phyloP scores from a whole-genome alignment of 352 stramenopile species.

The Pythium chondricola region DNA sequence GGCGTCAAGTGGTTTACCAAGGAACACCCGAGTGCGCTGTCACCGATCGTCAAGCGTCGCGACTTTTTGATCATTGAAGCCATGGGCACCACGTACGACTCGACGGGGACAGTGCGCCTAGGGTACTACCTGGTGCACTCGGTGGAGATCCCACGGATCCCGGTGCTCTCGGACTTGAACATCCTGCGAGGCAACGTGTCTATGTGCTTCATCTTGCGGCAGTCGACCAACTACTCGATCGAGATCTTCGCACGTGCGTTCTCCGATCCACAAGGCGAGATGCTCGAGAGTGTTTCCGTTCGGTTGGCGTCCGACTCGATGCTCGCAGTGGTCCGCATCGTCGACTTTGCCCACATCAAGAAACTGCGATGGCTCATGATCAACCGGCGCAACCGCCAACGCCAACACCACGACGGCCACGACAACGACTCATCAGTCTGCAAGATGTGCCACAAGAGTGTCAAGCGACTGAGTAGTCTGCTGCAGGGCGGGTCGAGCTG shows the following conservation, averaged over 20 bases:
- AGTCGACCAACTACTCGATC: conserved; percentile 19
- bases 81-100: conserved; percentile 36
- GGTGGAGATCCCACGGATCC: conserved; percentile 26
- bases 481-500: conserved; percentile 19
- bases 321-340: conserved; percentile 28
- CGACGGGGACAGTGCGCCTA: conserved; percentile 23
- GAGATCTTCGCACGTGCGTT: conserved; percentile 48
- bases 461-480: conserved; percentile 12
- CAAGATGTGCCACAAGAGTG: conserved; percentile 25
- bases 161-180: conserved; percentile 21
- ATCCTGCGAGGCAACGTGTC: conserved; percentile 33
- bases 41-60: conserved; percentile 31
- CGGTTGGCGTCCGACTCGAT: conserved; percentile 32
- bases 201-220: conserved; percentile 35
- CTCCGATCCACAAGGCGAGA: conserved; percentile 28
- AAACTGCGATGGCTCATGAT: conserved; percentile 60
- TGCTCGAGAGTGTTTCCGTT: conserved; percentile 24
- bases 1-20: conserved; percentile 39
- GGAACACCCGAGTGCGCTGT: conserved; percentile 16
- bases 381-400: conserved; percentile 16
- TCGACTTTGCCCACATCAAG: conserved; percentile 56
- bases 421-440: conserved; percentile 10
- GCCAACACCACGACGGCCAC: background rate
- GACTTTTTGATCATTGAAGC: conserved; percentile 46
- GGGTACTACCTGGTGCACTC: conserved; percentile 58